A percentile compares a stretch with the other conserved stretches of the same genome.
These are phyloP conservation scores for Yamadazyma siamensis DNA, from an alignment of 1,139 yeast species.

Conservation along the genomic window DNA sequence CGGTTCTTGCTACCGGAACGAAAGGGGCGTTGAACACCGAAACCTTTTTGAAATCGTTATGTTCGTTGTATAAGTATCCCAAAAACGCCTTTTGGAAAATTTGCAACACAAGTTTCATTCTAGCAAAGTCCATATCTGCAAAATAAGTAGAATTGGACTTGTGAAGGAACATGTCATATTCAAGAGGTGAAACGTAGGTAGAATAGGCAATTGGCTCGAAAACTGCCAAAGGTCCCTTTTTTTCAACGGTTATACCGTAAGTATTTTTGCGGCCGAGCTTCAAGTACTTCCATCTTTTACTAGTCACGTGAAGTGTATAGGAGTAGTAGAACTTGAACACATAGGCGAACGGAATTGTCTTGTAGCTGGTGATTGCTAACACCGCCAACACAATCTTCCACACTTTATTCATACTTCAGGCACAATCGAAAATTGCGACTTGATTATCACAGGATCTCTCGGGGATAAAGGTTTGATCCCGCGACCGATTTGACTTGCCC, in stretches of 20 bases:
- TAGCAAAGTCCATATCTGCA: slow-evolving; percentile 76
- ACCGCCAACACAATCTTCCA: slow-evolving; percentile 7
- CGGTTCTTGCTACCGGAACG: slow-evolving; percentile 75
- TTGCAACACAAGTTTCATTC: slow-evolving; percentile 59
- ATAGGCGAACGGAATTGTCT: slow-evolving; percentile 70
- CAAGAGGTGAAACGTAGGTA: slow-evolving; percentile 71
- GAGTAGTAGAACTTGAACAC: slow-evolving; percentile 57
- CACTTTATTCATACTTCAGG: too few relatives aligned
- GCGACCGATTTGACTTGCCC: too few relatives aligned
- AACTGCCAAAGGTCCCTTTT: slow-evolving; percentile 24
- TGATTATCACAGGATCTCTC: slow-evolving; percentile 1
- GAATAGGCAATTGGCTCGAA: slow-evolving; percentile 45
- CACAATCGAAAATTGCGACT: not conserved
- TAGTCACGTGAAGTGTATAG: slow-evolving; percentile 36
- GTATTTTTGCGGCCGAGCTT: slow-evolving; percentile 28
- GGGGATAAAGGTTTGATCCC: too few relatives aligned
- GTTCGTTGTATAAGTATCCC: slow-evolving; percentile 38
- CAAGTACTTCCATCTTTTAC: slow-evolving; percentile 26
- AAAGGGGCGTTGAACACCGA: slow-evolving; percentile 49
- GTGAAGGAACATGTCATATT: slow-evolving; percentile 82
- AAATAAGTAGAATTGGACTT: slow-evolving; percentile 86
- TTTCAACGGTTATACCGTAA: slow-evolving; percentile 22
- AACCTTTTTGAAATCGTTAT: slow-evolving; percentile 25
- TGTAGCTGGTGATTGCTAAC: slow-evolving; percentile 22
- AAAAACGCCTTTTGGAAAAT: slow-evolving; percentile 52